Evolutionary conservation across 1,284 basidiomycete genomes (phyloP).

Genomic region (Bjerkandera adusta): DNA sequence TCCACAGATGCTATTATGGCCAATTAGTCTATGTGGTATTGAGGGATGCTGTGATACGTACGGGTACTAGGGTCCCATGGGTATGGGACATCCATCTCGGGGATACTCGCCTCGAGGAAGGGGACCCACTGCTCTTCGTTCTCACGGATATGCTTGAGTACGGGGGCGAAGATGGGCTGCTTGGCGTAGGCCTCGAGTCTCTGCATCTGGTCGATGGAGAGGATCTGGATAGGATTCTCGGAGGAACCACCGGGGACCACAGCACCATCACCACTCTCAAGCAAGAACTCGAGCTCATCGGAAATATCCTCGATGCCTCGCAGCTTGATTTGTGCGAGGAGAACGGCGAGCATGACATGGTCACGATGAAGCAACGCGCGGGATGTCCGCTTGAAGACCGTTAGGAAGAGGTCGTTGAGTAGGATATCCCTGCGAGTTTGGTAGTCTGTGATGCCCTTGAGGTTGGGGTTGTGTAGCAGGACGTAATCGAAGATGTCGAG

Average conservation of each 20-base stretch:
- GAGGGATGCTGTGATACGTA: constrained; percentile 38
- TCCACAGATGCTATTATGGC: constrained; percentile 59
- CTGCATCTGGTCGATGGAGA: constrained; percentile 64
- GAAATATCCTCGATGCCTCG: constrained; percentile 75
- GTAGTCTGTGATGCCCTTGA: constrained; percentile 78
- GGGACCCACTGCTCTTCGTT: constrained; percentile 72
- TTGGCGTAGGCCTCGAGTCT: constrained; percentile 70
- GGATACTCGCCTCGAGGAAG: constrained; percentile 70
- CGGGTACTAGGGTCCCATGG: constrained; percentile 77
- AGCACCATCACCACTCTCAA: constrained; percentile 83
- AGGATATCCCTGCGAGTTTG: constrained; percentile 78
- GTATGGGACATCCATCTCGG: constrained; percentile 73
- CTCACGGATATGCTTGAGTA: constrained; percentile 66
- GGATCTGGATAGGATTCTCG: constrained; percentile 44
- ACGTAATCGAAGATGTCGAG: constrained; percentile 97
- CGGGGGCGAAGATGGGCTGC: constrained; percentile 74
- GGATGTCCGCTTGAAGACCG: constrained; percentile 88
- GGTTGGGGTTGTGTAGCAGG: constrained; percentile 88
- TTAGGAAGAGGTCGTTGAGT: constrained; percentile 89
- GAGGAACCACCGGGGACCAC: constrained; percentile 37
- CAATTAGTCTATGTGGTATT: neutral
- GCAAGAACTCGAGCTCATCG: constrained; percentile 87
- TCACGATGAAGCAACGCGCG: constrained; percentile 91
- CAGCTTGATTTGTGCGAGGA: constrained; percentile 89
- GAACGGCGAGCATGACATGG: constrained; percentile 87